Percentiles rank a stretch among this genome's conserved stretches.
Evolutionary conservation across 2,329 filamentous ascomycete species (phyloP).

Genomic region (Chaetomium globosum): DNA sequence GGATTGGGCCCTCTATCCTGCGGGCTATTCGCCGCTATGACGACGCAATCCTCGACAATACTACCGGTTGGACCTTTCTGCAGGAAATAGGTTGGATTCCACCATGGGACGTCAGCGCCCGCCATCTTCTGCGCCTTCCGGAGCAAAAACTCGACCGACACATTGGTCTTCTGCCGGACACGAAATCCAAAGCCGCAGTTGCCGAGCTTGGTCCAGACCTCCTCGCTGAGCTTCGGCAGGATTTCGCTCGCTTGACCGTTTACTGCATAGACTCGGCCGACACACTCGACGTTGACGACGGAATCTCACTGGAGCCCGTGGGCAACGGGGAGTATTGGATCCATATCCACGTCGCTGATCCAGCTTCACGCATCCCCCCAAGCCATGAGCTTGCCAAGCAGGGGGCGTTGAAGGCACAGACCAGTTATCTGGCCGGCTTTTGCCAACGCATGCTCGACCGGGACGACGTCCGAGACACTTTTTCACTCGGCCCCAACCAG

Average conservation of each 20-base stretch:
- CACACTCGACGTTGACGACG: slow-evolving; percentile 77
- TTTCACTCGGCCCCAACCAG: slow-evolving; percentile 56
- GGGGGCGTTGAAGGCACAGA: slow-evolving; percentile 62
- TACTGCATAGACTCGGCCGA: slow-evolving; percentile 72
- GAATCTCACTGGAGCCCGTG: slow-evolving; percentile 68
- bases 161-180: slow-evolving; percentile 45
- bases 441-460: slow-evolving; percentile 61
- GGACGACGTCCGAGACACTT: slow-evolving; percentile 51
- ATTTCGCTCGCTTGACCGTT: slow-evolving; percentile 61
- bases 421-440: slow-evolving; percentile 63
- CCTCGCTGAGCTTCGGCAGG: slow-evolving; percentile 55
- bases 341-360: slow-evolving; percentile 77
- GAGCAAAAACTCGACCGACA: slow-evolving; percentile 49
- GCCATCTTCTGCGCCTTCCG: slow-evolving; percentile 63
- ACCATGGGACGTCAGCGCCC: slow-evolving; percentile 69
- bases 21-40: slow-evolving; percentile 63
- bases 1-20: slow-evolving; percentile 66
- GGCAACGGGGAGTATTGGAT: slow-evolving; percentile 67
- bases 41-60: slow-evolving; percentile 49
- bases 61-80: slow-evolving; percentile 65
- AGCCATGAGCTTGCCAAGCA: slow-evolving; percentile 61
- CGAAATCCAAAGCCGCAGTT: slow-evolving; percentile 30
- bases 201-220: slow-evolving; percentile 47
- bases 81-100: slow-evolving; percentile 73
- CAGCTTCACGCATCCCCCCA: slow-evolving; percentile 67